phyloP scores from a whole-genome alignment of 2,329 filamentous ascomycete genomes.

The Aspergillus pseudotamarii region DNA sequence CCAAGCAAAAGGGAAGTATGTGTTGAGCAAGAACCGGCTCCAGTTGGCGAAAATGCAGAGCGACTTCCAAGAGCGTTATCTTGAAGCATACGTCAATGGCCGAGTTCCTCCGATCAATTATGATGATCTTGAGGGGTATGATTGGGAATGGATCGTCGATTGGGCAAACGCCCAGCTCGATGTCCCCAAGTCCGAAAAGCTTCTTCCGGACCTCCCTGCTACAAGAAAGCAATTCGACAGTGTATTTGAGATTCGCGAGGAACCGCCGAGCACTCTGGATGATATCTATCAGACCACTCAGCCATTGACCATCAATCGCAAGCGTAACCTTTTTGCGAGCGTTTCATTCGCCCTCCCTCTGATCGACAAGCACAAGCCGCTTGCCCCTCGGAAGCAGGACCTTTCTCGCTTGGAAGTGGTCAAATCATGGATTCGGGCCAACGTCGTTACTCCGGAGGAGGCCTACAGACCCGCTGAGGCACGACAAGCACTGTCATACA shows the following conservation, averaged over 20 bases:
- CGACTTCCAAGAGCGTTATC: conserved; percentile 50
- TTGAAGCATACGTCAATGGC: conserved; percentile 48
- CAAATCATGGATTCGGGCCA: conserved; percentile 53
- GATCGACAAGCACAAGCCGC: conserved; percentile 7
- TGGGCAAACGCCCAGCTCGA: conserved; percentile 50
- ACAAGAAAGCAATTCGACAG: conserved; percentile 45
- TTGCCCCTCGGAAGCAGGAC: conserved; percentile 20
- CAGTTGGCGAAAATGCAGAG: conserved; percentile 48
- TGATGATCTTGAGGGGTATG: conserved; percentile 45
- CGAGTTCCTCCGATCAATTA: conserved; percentile 50
- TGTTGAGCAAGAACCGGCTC: conserved; percentile 41
- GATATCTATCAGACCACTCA: conserved; percentile 39
- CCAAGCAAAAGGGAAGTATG: conserved; percentile 38
- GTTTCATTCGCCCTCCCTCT: conserved; percentile 40
- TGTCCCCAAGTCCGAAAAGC: conserved; percentile 37
- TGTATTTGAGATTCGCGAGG: conserved; percentile 45
- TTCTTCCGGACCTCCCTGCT: conserved; percentile 49
- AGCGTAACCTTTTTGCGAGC: conserved; percentile 37
- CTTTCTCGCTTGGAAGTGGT: conserved; percentile 38
- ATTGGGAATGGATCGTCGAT: conserved; percentile 50
- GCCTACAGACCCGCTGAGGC: conserved; percentile 45
- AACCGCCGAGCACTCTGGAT: conserved; percentile 34
- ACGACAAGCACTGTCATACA: conserved; percentile 31
- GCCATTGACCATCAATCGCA: conserved; percentile 35
- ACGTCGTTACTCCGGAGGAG: conserved; percentile 47